phyloP scores from a whole-genome alignment of 2,329 filamentous ascomycete genomes.

The Akanthomyces muscarius region DNA sequence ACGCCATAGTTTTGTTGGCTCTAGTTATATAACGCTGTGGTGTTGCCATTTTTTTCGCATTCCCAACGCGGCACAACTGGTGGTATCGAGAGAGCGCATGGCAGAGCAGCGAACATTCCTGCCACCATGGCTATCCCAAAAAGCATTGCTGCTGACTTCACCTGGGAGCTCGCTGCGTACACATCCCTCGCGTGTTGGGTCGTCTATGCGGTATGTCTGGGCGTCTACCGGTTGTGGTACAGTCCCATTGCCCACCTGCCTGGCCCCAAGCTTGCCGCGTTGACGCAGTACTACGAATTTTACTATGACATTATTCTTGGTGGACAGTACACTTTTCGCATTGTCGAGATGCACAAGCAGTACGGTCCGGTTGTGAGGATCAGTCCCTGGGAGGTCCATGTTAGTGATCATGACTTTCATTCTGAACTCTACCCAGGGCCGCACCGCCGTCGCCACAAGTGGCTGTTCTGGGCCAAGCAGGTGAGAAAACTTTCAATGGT shows the following conservation, averaged over 20 bases:
- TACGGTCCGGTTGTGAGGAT: slow-evolving; percentile 41
- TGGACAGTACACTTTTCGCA: slow-evolving; percentile 40
- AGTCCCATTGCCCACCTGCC: slow-evolving; percentile 38
- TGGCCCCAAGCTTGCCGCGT: slow-evolving; percentile 36
- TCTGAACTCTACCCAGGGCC: slow-evolving; percentile 36
- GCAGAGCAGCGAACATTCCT: too few relatives aligned
- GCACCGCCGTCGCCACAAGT: slow-evolving; percentile 30
- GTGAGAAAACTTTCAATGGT: slow-evolving; percentile 21
- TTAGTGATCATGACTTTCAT: slow-evolving; percentile 36
- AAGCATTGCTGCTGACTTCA: slow-evolving; percentile 23
- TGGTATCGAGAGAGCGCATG: neutral
- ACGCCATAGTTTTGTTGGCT: neutral
- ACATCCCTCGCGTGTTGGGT: slow-evolving; percentile 27
- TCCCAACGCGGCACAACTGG: neutral
- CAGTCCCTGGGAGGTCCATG: slow-evolving; percentile 38
- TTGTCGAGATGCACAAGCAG: slow-evolving; percentile 37
- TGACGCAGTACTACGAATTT: slow-evolving; percentile 38
- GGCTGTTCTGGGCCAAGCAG: slow-evolving; percentile 35
- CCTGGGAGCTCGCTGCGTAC: slow-evolving; percentile 26
- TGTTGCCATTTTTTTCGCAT: neutral
- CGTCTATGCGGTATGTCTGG: slow-evolving; percentile 28
- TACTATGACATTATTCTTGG: slow-evolving; percentile 41
- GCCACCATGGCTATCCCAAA: slow-evolving; percentile 26
- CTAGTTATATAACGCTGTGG: neutral
- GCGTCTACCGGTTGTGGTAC: slow-evolving; percentile 32